These are phyloP conservation scores for Anisodus acutangulus DNA, from an alignment of 257 asterid species.

Conservation along the genomic window DNA sequence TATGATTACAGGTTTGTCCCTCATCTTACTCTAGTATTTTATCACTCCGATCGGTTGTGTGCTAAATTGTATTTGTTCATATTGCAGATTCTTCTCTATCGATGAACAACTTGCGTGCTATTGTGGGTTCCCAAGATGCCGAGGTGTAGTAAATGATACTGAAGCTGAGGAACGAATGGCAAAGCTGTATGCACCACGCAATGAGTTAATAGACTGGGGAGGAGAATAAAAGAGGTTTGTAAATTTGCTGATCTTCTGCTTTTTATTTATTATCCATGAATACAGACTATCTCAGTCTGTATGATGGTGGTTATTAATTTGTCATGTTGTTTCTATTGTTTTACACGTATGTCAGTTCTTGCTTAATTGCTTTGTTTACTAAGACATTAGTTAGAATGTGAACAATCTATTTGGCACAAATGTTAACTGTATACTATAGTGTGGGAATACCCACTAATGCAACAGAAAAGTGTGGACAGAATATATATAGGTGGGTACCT, in stretches of 20 bases:
- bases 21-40: conserved; percentile 31
- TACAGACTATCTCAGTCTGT: not conserved
- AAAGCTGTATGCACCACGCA: conserved; percentile 60
- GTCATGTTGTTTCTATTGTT: not conserved
- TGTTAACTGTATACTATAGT: too few relatives aligned
- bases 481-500: not conserved
- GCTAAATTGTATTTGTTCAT: conserved; percentile 28
- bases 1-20: conserved; percentile 87
- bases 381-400: too few relatives aligned
- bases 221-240: conserved; percentile 69
- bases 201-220: conserved; percentile 78
- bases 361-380: not conserved
- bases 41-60: conserved; percentile 8
- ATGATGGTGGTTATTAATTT: not conserved
- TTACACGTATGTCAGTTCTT: not conserved
- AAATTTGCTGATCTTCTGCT: not conserved
- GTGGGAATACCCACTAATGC: not conserved
- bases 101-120: conserved; percentile 85
- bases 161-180: conserved; percentile 81
- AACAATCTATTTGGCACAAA: too few relatives aligned
- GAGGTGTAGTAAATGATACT: conserved; percentile 87
- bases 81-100: conserved; percentile 70
- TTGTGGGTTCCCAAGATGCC: conserved; percentile 89
- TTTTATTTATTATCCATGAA: conserved; percentile 20
- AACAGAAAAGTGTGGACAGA: not conserved